These are phyloP conservation scores for Malus sylvestris DNA, from an alignment of 306 rosid species.

Conservation along the genomic window DNA sequence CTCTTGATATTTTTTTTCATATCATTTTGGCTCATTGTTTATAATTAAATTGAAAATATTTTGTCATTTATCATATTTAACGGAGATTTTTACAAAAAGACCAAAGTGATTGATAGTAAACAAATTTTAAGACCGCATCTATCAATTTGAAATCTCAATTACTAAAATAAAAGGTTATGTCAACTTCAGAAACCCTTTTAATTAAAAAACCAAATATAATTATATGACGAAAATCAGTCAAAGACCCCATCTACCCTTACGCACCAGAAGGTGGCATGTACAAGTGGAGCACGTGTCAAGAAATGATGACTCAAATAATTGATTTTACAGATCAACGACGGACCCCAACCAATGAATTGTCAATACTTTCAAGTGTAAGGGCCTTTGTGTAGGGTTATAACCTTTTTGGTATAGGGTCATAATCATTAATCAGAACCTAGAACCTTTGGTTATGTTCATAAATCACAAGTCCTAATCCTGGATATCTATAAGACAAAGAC, in stretches of 20 bases:
- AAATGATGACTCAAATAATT: conserved; percentile 11
- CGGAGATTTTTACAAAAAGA: too few species aligned
- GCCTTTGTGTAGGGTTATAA: conserved; percentile 11
- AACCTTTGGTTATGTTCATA: background rate
- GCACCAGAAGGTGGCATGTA: background rate
- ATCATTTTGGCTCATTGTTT: too few species aligned
- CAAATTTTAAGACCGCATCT: too few species aligned
- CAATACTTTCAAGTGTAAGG: background rate
- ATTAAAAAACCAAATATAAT: too few species aligned
- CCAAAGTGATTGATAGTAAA: too few species aligned
- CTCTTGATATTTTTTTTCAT: too few species aligned
- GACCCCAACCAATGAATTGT: background rate
- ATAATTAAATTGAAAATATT: too few species aligned
- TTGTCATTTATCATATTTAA: too few species aligned
- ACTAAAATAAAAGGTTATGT: too few species aligned
- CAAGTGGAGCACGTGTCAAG: conserved; percentile 4
- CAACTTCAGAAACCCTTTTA: too few species aligned
- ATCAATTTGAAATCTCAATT: too few species aligned
- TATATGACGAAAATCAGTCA: too few species aligned
- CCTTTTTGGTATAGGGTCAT: background rate
- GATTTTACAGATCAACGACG: conserved; percentile 9
- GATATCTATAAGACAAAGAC: background rate
- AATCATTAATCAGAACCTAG: background rate
- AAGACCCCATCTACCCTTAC: background rate
- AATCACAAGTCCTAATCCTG: background rate